These are phyloP conservation scores for Ceratobasidium sp. DNA, from an alignment of 1,284 basidiomycete species.

Conservation along the genomic window DNA sequence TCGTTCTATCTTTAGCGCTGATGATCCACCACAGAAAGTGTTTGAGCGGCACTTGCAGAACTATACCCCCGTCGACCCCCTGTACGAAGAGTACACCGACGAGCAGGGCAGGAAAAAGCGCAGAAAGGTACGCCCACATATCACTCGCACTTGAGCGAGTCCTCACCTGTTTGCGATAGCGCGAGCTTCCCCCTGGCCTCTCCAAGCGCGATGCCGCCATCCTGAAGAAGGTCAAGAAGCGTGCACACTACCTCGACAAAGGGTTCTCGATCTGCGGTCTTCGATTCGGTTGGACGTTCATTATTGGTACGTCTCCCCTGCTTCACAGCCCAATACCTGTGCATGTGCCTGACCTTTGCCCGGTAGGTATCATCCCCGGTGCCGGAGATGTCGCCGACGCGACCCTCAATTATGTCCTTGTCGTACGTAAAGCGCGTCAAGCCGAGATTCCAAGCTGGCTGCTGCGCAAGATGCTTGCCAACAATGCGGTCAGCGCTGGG, in stretches of 20 bases:
- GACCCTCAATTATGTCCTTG: slow-evolving; percentile 74
- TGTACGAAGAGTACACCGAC: slow-evolving; percentile 78
- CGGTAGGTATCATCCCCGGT: slow-evolving; percentile 70
- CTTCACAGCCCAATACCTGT: neutral
- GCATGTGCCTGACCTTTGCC: slow-evolving; percentile 1
- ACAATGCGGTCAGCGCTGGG: slow-evolving; percentile 75
- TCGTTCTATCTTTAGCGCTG: neutral
- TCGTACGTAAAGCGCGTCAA: slow-evolving; percentile 77
- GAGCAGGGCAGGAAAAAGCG: slow-evolving; percentile 69
- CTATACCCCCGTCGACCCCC: slow-evolving; percentile 76
- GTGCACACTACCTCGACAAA: slow-evolving; percentile 93
- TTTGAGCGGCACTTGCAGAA: slow-evolving; percentile 67
- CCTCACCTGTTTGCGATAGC: slow-evolving; percentile 59
- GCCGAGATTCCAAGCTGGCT: slow-evolving; percentile 78
- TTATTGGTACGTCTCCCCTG: slow-evolving; percentile 60
- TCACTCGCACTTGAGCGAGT: neutral
- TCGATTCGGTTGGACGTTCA: slow-evolving; percentile 85
- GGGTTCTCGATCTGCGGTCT: slow-evolving; percentile 84
- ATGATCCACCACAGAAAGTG: slow-evolving; percentile 49
- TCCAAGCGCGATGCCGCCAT: slow-evolving; percentile 79
- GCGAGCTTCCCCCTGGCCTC: slow-evolving; percentile 77
- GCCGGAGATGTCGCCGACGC: slow-evolving; percentile 72
- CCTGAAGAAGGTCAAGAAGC: slow-evolving; percentile 72
- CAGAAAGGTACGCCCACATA: slow-evolving; percentile 61
- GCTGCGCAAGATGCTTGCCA: slow-evolving; percentile 73